Conservation (phyloP, 805 yeast genomes). For the Teunomyces aglyptinius region DNA sequence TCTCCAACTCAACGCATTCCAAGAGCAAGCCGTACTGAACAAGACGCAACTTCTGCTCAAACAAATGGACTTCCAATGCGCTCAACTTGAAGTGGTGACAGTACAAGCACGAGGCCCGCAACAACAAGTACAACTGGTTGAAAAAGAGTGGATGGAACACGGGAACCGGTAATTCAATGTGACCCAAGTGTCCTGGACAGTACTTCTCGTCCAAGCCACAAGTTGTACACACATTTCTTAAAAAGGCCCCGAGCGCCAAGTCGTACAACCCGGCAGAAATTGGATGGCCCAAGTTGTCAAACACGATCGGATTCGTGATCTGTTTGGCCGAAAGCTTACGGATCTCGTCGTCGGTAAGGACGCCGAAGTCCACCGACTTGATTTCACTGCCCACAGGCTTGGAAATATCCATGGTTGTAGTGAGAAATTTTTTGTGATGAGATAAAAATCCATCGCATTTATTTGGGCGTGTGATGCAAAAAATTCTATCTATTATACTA, state of each 20-base stretch:
- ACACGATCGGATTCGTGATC: conserved; percentile 91
- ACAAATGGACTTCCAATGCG: conserved; percentile 68
- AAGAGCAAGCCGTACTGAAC: conserved; percentile 85
- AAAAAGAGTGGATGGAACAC: conserved; percentile 94
- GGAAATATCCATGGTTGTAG: conserved; percentile 79
- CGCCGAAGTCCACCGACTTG: conserved; percentile 86
- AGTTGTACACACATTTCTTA: conserved; percentile 84
- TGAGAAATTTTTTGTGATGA: conserved; percentile 5
- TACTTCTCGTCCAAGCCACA: conserved; percentile 93
- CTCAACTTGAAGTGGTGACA: conserved; percentile 84
- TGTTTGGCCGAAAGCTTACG: conserved; percentile 89
- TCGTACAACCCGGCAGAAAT: conserved; percentile 92
- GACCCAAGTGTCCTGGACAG: conserved; percentile 99
- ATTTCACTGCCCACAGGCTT: conserved; percentile 96
- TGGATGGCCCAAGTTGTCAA: conserved; percentile 95
- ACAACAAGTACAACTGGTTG: conserved; percentile 79
- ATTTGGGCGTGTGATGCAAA: no score
- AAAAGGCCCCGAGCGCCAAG: conserved; percentile 91
- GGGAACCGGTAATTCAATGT: conserved; percentile 93
- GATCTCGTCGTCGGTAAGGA: conserved; percentile 78
- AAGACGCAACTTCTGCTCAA: conserved; percentile 71
- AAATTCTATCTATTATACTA: no score
- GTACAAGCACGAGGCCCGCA: conserved; percentile 83
- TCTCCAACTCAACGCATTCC: conserved; percentile 74
- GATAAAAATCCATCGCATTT: conserved; percentile 1